These are phyloP conservation scores for Apophysomyces trapeziformis DNA, from an alignment of 371 early-diverging fungal species.

Conservation along the genomic window DNA sequence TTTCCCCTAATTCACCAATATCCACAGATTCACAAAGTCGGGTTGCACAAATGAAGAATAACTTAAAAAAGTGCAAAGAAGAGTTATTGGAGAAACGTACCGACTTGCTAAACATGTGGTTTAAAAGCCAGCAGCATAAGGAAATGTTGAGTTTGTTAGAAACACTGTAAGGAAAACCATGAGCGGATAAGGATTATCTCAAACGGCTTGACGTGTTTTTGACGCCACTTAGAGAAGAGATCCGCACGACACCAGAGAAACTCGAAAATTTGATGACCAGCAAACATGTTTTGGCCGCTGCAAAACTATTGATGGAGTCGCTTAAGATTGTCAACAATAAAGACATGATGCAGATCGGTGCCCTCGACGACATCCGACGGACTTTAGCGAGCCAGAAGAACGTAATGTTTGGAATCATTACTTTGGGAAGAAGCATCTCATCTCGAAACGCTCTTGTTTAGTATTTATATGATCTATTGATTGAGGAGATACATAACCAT, in stretches of 20 bases:
- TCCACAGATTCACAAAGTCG: conserved; percentile 62
- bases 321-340: conserved; percentile 69
- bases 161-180: conserved; percentile 58
- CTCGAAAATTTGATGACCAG: conserved; percentile 73
- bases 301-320: conserved; percentile 70
- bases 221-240: conserved; percentile 68
- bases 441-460: conserved; percentile 25
- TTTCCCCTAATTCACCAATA: conserved; percentile 22
- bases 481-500: conserved; percentile 93
- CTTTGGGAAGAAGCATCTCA: neutral
- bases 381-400: conserved; percentile 73
- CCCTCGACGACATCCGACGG: conserved; percentile 76
- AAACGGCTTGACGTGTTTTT: too few species aligned
- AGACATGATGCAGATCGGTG: conserved; percentile 86
- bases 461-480: conserved; percentile 76
- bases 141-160: conserved; percentile 83
- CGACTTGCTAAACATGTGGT: conserved; percentile 79
- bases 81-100: conserved; percentile 72
- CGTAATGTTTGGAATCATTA: conserved; percentile 35
- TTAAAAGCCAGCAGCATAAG: conserved; percentile 82
- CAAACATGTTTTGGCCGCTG: conserved; percentile 84
- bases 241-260: conserved; percentile 79
- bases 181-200: too few species aligned
- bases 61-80: conserved; percentile 71
- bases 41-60: conserved; percentile 69